These are phyloP conservation scores for Thecaphora thlaspeos DNA, from an alignment of 1,284 basidiomycete genomes.

Conservation along the genomic window DNA sequence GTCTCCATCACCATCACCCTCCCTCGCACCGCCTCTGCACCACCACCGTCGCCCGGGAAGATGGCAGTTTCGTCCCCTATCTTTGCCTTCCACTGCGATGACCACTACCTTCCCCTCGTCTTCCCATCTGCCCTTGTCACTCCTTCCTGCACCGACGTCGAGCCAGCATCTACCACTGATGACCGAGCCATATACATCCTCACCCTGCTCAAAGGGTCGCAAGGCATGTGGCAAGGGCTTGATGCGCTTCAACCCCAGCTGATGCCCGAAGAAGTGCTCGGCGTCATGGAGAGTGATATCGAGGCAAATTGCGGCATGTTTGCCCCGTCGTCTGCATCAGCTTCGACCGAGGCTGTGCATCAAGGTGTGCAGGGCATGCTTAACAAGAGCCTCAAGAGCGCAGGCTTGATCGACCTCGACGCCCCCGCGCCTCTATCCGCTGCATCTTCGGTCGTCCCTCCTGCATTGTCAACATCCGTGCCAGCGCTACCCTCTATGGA, in stretches of 20 bases:
- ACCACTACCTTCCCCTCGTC: conserved; percentile 27
- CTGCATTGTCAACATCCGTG: too few relatives aligned
- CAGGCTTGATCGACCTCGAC: conserved; percentile 14
- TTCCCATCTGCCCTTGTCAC: conserved; percentile 4
- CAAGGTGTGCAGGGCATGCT: too few relatives aligned
- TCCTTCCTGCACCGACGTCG: neutral
- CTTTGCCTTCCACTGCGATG: conserved; percentile 26
- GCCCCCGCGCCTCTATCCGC: conserved; percentile 9
- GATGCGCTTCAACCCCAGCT: conserved; percentile 20
- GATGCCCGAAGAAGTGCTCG: conserved; percentile 23
- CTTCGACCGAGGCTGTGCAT: neutral
- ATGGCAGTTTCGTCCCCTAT: conserved; percentile 24
- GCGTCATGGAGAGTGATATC: conserved; percentile 20
- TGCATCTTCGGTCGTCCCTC: too few relatives aligned
- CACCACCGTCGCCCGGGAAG: neutral
- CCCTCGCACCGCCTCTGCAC: too few relatives aligned
- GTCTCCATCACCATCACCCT: too few relatives aligned
- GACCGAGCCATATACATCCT: conserved; percentile 2
- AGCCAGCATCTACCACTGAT: neutral
- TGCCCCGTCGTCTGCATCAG: neutral
- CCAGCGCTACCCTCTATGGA: too few relatives aligned
- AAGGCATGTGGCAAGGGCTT: conserved; percentile 3
- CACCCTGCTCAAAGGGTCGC: conserved; percentile 9
- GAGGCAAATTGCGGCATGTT: conserved; percentile 25
- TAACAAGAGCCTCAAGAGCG: conserved; percentile 17